Evolutionary conservation across 441 rosid genomes (phyloP).

Genomic region (Corymbia citriodora): DNA sequence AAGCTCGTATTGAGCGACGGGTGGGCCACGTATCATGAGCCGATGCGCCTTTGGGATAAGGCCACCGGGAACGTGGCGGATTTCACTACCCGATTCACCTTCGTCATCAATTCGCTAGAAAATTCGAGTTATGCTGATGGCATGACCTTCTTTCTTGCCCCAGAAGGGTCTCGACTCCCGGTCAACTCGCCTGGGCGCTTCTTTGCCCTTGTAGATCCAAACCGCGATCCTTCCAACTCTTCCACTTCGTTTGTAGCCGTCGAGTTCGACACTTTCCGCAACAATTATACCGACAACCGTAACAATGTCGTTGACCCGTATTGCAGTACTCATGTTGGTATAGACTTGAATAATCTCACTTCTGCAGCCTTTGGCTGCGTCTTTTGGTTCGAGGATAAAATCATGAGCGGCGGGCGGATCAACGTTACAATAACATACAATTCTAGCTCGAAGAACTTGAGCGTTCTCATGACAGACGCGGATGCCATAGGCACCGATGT

Average conservation of each 20-base stretch:
- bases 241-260: fast-evolving
- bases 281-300: neutral
- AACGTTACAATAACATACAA: fast-evolving
- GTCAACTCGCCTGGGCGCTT: fast-evolving
- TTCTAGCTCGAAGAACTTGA: neutral
- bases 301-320: fast-evolving
- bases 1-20: neutral
- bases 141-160: fast-evolving
- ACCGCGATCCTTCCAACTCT: fast-evolving
- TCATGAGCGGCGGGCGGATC: neutral
- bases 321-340: neutral
- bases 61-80: neutral
- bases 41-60: neutral
- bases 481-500: fast-evolving
- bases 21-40: neutral
- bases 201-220: fast-evolving
- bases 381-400: neutral
- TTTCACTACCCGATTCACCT: neutral
- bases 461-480: fast-evolving
- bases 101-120: fast-evolving
- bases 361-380: fast-evolving
- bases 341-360: neutral
- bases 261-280: fast-evolving
- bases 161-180: fast-evolving
- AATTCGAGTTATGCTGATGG: fast-evolving